A percentile compares a stretch with the other conserved stretches of the same genome.
Evolutionary conservation across 192 early-diverging fungal genomes (phyloP).

Genomic region (Entophlyctis luteolus): DNA sequence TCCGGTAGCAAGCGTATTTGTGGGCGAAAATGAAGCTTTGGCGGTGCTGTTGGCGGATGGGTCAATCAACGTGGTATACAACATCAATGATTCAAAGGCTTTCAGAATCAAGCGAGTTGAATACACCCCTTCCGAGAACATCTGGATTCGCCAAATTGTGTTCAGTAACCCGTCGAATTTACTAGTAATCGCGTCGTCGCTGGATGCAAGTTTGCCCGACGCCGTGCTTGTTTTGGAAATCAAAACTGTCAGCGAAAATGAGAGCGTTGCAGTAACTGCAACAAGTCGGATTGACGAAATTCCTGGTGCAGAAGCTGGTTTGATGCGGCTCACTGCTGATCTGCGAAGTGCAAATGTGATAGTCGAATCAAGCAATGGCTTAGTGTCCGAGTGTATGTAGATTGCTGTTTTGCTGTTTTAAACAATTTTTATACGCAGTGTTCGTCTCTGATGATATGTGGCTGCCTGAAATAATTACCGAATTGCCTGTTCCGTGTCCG

Average conservation of each 20-base stretch:
- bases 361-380: slow-evolving; percentile 19
- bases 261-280: neutral
- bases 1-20: slow-evolving; percentile 62
- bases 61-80: slow-evolving; percentile 15
- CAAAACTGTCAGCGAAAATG: neutral
- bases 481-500: slow-evolving; percentile 45
- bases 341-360: neutral
- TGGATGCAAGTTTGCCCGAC: neutral
- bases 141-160: slow-evolving; percentile 59
- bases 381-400: neutral
- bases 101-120: neutral
- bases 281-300: neutral
- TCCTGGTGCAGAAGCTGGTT: neutral
- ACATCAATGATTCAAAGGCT: neutral
- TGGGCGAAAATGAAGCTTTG: slow-evolving; percentile 65
- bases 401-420: slow-evolving; percentile 16
- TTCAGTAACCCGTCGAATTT: slow-evolving; percentile 56
- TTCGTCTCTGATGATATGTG: neutral
- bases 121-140: neutral
- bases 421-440: slow-evolving; percentile 27
- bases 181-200: slow-evolving; percentile 38
- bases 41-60: slow-evolving; percentile 63
- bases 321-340: slow-evolving; percentile 17
- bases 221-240: slow-evolving; percentile 16
- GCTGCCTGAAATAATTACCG: neutral